Evolutionary conservation across 176 grass and related monocot species (phyloP).

Genomic region (Rhynchospora tenuis): DNA sequence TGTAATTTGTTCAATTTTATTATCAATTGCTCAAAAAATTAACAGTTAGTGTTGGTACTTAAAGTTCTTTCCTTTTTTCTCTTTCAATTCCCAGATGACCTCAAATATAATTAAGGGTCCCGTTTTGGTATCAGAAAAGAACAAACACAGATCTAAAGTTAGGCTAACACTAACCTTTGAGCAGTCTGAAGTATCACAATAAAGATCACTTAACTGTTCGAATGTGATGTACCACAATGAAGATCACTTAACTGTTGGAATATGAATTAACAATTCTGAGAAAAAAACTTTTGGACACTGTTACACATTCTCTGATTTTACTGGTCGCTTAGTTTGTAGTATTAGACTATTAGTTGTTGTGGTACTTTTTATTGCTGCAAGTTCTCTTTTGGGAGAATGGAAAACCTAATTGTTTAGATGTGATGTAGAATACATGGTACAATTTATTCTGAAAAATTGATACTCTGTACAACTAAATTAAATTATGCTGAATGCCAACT

Average conservation of each 20-base stretch:
- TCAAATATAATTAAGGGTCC: neutral
- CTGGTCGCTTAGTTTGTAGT: neutral
- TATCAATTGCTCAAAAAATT: neutral
- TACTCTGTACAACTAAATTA: neutral
- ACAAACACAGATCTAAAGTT: neutral
- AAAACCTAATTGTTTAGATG: neutral
- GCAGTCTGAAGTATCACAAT: neutral
- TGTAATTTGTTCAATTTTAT: constrained; percentile 12
- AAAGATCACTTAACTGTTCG: neutral
- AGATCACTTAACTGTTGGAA: too few relatives aligned
- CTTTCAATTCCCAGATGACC: neutral
- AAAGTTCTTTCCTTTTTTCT: neutral
- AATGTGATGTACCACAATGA: too few relatives aligned
- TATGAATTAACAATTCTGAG: too few relatives aligned
- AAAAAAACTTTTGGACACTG: neutral
- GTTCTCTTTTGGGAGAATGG: neutral
- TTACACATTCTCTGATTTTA: neutral
- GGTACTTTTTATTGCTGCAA: neutral
- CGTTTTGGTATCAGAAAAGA: neutral
- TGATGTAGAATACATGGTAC: neutral
- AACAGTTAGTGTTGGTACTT: neutral
- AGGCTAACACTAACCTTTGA: neutral
- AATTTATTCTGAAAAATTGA: neutral
- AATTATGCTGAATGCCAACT: neutral
- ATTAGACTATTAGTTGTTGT: neutral